Conservation (phyloP, 495 filamentous ascomycete species). For the Aspergillus sclerotiicarbonarius region DNA sequence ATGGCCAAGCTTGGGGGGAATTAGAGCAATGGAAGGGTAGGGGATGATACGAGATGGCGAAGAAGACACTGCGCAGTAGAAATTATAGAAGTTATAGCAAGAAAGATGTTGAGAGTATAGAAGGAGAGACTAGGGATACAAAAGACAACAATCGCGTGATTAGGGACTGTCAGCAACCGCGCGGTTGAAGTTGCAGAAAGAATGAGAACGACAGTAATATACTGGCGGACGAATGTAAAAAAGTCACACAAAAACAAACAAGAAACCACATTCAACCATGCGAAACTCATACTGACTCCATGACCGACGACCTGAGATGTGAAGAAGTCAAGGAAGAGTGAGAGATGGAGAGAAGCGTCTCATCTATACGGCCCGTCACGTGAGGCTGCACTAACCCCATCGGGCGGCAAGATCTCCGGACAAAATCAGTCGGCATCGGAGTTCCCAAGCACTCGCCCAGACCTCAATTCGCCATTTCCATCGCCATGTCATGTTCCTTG, state of each 20-base stretch:
- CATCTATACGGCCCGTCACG: slow-evolving; percentile 24
- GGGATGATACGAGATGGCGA: neutral
- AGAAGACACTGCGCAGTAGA: neutral
- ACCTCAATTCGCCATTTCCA: slow-evolving; percentile 24
- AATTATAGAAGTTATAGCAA: neutral
- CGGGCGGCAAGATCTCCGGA: slow-evolving; percentile 23
- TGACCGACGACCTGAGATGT: slow-evolving; percentile 28
- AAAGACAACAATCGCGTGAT: neutral
- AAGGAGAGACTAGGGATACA: neutral
- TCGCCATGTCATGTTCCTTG: slow-evolving; percentile 36
- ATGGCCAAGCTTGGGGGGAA: neutral
- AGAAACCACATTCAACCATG: too few species aligned
- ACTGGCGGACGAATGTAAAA: neutral
- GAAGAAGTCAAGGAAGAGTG: neutral
- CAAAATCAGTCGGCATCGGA: slow-evolving; percentile 39
- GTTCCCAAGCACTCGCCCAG: slow-evolving; percentile 13
- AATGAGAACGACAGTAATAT: neutral
- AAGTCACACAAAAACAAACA: neutral
- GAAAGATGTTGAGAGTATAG: neutral
- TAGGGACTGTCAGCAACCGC: neutral
- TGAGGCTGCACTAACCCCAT: slow-evolving; percentile 32
- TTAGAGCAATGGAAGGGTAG: neutral
- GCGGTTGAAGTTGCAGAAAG: neutral
- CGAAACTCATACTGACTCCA: neutral
- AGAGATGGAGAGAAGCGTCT: neutral